Evolutionary conservation across 2,329 filamentous ascomycete species (phyloP).

Genomic region (Pseudocercospora eumusae): DNA sequence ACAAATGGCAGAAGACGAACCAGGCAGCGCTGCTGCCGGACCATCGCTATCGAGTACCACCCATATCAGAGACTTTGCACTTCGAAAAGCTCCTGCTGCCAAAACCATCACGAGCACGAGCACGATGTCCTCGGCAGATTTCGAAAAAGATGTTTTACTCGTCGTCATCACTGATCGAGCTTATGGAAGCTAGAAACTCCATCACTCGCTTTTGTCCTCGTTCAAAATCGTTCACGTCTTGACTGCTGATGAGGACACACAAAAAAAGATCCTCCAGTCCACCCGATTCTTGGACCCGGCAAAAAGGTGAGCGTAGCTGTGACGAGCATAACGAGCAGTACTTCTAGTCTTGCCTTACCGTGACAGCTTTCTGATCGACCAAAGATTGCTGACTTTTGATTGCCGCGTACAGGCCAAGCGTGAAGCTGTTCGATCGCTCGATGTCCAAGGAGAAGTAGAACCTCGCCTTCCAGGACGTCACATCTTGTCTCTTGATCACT

Average conservation of each 20-base stretch:
- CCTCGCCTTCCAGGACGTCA: not conserved
- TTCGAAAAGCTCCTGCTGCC: not conserved
- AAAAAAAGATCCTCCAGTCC: not conserved
- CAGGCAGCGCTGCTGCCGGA: not conserved
- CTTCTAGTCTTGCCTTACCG: not conserved
- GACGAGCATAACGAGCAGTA: not conserved
- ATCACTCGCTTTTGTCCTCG: not conserved
- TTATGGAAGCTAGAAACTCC: constrained; percentile 6
- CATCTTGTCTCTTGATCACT: not conserved
- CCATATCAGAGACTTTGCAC: not conserved
- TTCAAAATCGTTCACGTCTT: not conserved
- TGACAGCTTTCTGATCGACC: not conserved
- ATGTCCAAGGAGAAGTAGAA: not conserved
- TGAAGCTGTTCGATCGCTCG: not conserved
- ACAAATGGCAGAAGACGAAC: not conserved
- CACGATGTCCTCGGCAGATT: not conserved
- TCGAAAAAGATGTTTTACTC: not conserved
- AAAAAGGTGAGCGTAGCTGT: not conserved
- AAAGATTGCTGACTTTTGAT: not conserved
- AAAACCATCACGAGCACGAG: not conserved
- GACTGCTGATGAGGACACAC: not conserved
- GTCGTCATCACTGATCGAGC: not conserved
- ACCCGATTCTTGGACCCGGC: not conserved
- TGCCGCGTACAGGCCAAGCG: not conserved
- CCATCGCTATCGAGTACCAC: not conserved